Evolutionary conservation across 169 alveolate species (phyloP), one percentile per base, ranked within the genome.

Genomic region (Babesia caballi): DNA sequence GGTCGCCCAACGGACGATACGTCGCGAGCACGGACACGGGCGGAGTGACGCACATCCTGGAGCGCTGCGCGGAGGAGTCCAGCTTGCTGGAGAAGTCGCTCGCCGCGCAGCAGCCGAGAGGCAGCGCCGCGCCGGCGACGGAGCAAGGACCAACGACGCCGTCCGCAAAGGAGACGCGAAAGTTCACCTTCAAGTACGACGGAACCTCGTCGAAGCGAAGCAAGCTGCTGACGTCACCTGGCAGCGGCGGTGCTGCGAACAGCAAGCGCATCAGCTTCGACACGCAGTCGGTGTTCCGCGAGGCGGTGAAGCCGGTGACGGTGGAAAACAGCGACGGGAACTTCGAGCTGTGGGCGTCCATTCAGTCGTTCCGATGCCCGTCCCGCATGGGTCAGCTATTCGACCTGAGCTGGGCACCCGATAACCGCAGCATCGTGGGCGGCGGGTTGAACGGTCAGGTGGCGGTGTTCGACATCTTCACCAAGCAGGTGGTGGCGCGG

Each of bases 381-480:
- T n/a, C 50, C 36, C 21, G 36, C 38, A 81, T 81, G 83, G 88
- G 88, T 4, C 88, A 81, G 67, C 75, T 81, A 25, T 69, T 71
- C 51, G 88, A 81, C 41, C 35, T 71, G 32, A 70, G 88, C 88
- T 81, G 88, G 88, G 88, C 88, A 30, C 88, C 88, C 21, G 88
- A 81, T 33, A 81, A 71, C 36, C 63, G 88, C 44, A 70, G 84
- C 58, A 71, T 81, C 38, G 82, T 71, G n/a, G 88, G 88, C 27
- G 88, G 88, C 4, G 88, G 88, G n/a, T 33, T 71, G 54, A 81
- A 71, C 68, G 88, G 88, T 4, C 87, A 68, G 36, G 88, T 81
- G 4, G 82, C 74, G n/a, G 88, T 81, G 36, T 71, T 81, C 41
- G 88, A 81, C 65, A 81, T 81, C 12, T 57, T 60, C 58, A 61